Conservation (phyloP, 805 yeast genomes). For the Saccharomycopsis capsularis region DNA sequence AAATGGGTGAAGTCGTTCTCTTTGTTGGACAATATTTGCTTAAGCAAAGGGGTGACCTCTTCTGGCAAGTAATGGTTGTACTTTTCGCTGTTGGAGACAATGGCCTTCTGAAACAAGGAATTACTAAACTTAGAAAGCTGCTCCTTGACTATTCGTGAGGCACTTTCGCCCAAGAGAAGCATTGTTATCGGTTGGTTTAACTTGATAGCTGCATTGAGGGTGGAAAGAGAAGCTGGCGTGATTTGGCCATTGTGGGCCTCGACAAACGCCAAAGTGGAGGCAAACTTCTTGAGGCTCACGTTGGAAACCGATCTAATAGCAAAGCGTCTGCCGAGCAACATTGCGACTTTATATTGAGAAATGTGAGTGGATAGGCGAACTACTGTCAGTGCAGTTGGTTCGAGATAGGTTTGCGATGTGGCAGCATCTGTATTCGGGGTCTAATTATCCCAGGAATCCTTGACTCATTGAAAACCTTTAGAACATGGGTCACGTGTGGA, state of each 20-base stretch:
- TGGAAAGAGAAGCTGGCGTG: constrained; percentile 62
- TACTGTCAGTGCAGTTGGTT: no score
- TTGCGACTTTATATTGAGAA: no score
- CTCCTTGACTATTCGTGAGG: constrained; percentile 42
- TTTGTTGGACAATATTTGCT: constrained; percentile 30
- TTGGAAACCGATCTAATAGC: no score
- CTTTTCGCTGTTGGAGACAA: constrained; percentile 50
- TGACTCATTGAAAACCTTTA: no score
- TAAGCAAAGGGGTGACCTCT: constrained; percentile 63
- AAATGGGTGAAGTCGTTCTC: constrained; percentile 54
- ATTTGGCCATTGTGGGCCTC: constrained; percentile 53
- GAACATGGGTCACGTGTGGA: no score
- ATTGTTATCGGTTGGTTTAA: constrained; percentile 80
- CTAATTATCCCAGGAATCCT: no score
- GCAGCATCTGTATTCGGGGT: no score
- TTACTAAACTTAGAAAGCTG: neutral
- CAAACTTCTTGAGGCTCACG: constrained; percentile 25
- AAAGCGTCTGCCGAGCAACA: no score
- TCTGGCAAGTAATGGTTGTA: constrained; percentile 77
- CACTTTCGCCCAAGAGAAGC: constrained; percentile 58
- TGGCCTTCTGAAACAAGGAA: constrained; percentile 32
- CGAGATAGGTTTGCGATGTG: no score
- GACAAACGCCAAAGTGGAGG: constrained; percentile 70
- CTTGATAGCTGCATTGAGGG: constrained; percentile 70
- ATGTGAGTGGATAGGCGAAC: no score